A percentile compares a stretch with the other conserved stretches of the same genome.
These are phyloP conservation scores for Phytopythium mirpurense DNA, from an alignment of 352 stramenopile genomes.

Conservation along the genomic window DNA sequence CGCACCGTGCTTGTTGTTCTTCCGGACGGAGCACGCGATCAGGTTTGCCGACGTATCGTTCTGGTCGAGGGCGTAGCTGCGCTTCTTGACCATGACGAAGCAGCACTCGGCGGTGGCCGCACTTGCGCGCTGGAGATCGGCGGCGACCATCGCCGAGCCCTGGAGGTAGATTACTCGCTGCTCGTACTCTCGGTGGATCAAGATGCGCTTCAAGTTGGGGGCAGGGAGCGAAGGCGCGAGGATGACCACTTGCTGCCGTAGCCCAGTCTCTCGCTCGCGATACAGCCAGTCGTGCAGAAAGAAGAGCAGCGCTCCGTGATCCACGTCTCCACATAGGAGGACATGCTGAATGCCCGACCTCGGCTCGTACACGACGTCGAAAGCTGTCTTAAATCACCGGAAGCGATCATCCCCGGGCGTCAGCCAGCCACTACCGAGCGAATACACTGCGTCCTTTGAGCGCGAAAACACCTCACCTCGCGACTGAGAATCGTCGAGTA, in stretches of 20 bases:
- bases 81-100: slow-evolving; percentile 77
- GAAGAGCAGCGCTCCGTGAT: slow-evolving; percentile 61
- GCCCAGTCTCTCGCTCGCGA: slow-evolving; percentile 50
- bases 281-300: slow-evolving; percentile 81
- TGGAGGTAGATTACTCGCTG: slow-evolving; percentile 73
- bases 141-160: slow-evolving; percentile 67
- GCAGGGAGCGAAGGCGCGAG: slow-evolving; percentile 53
- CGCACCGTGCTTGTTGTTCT: slow-evolving; percentile 63
- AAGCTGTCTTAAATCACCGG: slow-evolving; percentile 38
- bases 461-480: slow-evolving; percentile 27
- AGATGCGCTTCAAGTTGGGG: slow-evolving; percentile 46
- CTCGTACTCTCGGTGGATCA: slow-evolving; percentile 71
- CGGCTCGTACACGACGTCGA: slow-evolving; percentile 70
- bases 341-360: slow-evolving; percentile 69
- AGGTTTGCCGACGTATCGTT: slow-evolving; percentile 72
- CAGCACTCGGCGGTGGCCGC: slow-evolving; percentile 47
- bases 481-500: slow-evolving; percentile 70
- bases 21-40: slow-evolving; percentile 70
- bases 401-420: neutral
- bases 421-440: neutral
- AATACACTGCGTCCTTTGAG: neutral
- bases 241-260: slow-evolving; percentile 64
- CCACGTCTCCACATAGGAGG: slow-evolving; percentile 72
- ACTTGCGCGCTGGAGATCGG: slow-evolving; percentile 58
- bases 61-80: slow-evolving; percentile 43